Evolutionary conservation across 208 protist genomes (phyloP).

Genomic region (Strigomonas oncopelti): DNA sequence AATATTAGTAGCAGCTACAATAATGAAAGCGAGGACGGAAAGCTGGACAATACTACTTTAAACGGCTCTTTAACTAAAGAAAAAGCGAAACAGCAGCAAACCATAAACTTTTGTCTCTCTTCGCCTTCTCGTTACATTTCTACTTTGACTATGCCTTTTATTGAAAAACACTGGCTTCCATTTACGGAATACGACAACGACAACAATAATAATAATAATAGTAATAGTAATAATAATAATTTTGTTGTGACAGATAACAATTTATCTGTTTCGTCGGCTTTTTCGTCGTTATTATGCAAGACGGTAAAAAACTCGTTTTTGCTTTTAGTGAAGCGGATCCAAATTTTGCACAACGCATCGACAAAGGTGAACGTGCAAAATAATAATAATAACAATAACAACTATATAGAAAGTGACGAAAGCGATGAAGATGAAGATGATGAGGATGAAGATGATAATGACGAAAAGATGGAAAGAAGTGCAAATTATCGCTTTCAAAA

Average conservation of each 20-base stretch:
- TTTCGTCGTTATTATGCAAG: slow-evolving; percentile 1
- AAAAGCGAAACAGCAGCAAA: too few relatives aligned
- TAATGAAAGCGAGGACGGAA: too few relatives aligned
- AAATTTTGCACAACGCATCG: too few relatives aligned
- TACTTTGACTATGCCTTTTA: not conserved
- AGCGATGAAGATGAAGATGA: slow-evolving; percentile 4
- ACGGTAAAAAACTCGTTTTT: not conserved
- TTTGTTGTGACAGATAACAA: not conserved
- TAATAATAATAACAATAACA: slow-evolving; percentile 4
- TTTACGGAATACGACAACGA: not conserved
- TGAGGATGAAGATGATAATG: not conserved
- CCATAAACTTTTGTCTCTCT: too few relatives aligned
- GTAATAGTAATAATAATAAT: slow-evolving; percentile 9
- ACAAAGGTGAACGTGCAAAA: too few relatives aligned
- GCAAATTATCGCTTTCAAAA: too few relatives aligned
- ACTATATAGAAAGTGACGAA: slow-evolving; percentile 1
- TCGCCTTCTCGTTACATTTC: not conserved
- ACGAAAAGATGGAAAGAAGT: not conserved
- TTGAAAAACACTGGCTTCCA: not conserved
- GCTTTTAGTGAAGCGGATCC: too few relatives aligned
- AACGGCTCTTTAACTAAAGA: too few relatives aligned
- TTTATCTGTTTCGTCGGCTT: too few relatives aligned
- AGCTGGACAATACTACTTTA: too few relatives aligned
- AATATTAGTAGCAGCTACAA: too few relatives aligned
- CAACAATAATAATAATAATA: slow-evolving; percentile 13